Evolutionary conservation across 352 stramenopile species (phyloP), one percentile per base, ranked within the genome.

Genomic region (Globisporangium lucens): DNA sequence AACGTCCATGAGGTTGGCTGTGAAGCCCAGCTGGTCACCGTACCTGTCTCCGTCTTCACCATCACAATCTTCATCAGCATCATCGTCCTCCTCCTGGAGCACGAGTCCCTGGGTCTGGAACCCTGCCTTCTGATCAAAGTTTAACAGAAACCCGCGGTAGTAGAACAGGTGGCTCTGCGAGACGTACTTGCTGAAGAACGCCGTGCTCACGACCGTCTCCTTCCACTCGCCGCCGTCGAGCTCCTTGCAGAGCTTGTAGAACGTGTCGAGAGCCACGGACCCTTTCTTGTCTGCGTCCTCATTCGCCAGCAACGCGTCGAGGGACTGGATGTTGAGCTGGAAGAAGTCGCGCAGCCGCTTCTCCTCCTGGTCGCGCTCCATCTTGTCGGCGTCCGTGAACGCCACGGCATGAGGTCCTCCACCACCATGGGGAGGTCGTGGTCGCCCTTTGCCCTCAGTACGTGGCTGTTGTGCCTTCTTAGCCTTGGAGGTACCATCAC

Each of bases 141-240:
- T 81, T 24, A 93, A 71, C 13, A 93, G 67, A 56, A 93, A 81
- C 0, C 83, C 85, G 4, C 85, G 82, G 59, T 90, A 93, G 73
- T 89, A 87, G 29, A 91, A 82, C 2, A 69, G 24, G 52, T 87
- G 71, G 27, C 74, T 71, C 30, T 82, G 80, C 4, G 80, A 72
- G 13, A 88, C 66, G 67, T 90, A 90, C 56, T 81, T 66, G 74
- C 69, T 49, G 35, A 88, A 77, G 33, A 89, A 70, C 35, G 72
- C 71, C 0, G 67, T 56, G 15, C 70, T 80, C 2, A 71, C 80
- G 30, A 67, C 66, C 27, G 67, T 77, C 30, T 88, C 78, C 58
- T 77, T 63, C 41, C 75, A 81, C 61, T 63, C 61, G n/a, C 61
- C 75, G 7, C 47, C 64, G 30, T 71, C 75, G 35, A 85, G 46